Evolutionary conservation across 2,329 filamentous ascomycete species (phyloP), one percentile per base, ranked within the genome.

Genomic region (Aciculosporium take): DNA sequence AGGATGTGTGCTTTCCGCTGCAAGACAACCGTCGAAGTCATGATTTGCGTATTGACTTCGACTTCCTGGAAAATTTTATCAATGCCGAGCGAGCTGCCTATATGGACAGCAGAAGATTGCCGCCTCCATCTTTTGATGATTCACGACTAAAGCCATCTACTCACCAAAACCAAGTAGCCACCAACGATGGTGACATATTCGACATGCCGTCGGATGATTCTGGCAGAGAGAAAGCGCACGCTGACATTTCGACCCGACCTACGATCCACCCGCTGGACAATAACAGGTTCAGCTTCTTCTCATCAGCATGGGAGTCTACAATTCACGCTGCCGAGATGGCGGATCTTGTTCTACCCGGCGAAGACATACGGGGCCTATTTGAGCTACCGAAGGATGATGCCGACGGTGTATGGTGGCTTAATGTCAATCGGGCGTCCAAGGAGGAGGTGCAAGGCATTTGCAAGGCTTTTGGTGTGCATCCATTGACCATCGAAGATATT

Each of bases 401-500:
- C 2, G 72, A 87, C 51, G 89, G 89, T 53, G 88, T 94, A n/a
- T 98, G 89, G 88, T 98, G 91, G 91, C 71, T 98, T 39, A 94
- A 98, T 54, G 81, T 95, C 58, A 82, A 89, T 57, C 86, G 84
- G 51, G 86, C 89, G 1, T 88, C 81, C 1, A 84, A 88, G 55
- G 87, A 89, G 45, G 91, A 96, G 58, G 79, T 94, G 17, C 78
- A 80, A 33, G 81, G 81, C 24, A 81, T 98, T 47, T 94, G 86
- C 67, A 87, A 88, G 55, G 88, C 91, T 4, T 98, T 98, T 61
- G 86, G 86, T 12, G 84, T 98, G 41, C 91, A 98, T 62, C 89
- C 89, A 27, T 68, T 98, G 60, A 98, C 91, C 0, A 84, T 89
- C 30, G 91, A 98, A 62, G 91, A 98, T 67, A 95, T 98, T 51